Base-by-base conservation (phyloP, 192 early-diverging fungal species). In the Backusella australiensis region DNA sequence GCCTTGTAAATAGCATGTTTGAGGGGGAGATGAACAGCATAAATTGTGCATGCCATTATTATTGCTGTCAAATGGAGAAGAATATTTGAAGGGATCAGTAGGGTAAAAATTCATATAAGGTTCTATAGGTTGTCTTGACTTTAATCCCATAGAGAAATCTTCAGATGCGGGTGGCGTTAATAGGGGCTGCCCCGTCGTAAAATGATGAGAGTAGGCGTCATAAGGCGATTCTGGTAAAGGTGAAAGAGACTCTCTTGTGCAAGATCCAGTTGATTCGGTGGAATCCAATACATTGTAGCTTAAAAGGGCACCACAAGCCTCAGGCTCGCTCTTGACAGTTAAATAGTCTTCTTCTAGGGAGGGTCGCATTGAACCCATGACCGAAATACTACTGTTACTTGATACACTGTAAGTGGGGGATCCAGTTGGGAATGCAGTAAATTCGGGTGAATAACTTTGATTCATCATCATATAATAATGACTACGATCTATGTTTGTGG, bases 191-290 rank as follows among this genome's bases (percentile, higher is more conserved):
- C 39, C 73, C 59, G 73, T 32, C 39, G 73, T 34, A 9, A 66
- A 67, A 36, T 75, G 73, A 6, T 75, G 56, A 67, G 73, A 41
- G 65, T 75, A 75, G 17, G 56, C 39, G 73, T 75, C 73, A 44
- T 75, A 75, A 21, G 35, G 66, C 39, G 73, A 67, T 66, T 75
- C 73, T 36, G 73, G 73, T 8, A 75, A 39, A 66, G 73, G 73
- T 75, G 73, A 75, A 19, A 67, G 36, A 19, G 42, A 35, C 15
- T 67, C 63, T 65, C 41, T 44, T 41, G 41, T 49, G 17, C 29
- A 39, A 34, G 42, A 21, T 44, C 70, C 23, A 12, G 39, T 72
- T 32, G 38, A 23, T 32, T 52, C 23, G 6, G 42, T 5, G 29
- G 29, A 19, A 44, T 32, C 39, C 19, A 32, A 72, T 72, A 32